Percentiles rank a stretch among this genome's conserved stretches.
These are phyloP conservation scores for Rhodomyrtus psidioides DNA, from an alignment of 441 rosid genomes.

Conservation along the genomic window DNA sequence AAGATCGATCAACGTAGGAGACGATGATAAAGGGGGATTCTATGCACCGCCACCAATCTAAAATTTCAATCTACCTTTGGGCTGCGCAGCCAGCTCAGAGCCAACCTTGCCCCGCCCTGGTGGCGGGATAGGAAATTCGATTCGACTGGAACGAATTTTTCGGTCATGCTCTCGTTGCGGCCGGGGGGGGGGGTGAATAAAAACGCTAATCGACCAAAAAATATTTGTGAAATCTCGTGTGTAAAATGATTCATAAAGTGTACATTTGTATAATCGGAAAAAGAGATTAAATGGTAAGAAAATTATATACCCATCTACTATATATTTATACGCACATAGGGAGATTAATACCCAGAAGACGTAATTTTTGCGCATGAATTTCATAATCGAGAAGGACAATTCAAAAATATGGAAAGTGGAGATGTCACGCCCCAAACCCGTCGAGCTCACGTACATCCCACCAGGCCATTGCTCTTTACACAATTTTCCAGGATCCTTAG, in stretches of 20 bases:
- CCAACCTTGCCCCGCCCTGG: background rate
- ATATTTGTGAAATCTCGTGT: background rate
- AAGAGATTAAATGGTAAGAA: background rate
- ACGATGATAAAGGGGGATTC: no score
- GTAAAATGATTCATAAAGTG: background rate
- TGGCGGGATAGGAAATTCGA: background rate
- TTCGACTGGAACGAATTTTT: rapidly evolving
- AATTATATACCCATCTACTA: background rate
- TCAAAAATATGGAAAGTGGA: no score
- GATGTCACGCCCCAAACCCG: no score
- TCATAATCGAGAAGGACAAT: background rate
- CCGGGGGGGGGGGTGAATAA: background rate
- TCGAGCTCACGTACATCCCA: no score
- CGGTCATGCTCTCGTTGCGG: rapidly evolving
- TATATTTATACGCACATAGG: no score
- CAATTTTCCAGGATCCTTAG: no score
- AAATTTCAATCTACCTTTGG: background rate
- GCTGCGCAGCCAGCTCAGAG: background rate
- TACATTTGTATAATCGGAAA: background rate
- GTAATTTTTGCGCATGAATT: background rate
- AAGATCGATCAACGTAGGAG: no score
- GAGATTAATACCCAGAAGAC: background rate
- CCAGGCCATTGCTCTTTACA: no score
- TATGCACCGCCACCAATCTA: no score
- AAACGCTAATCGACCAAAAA: background rate